Percentiles rank a stretch among this genome's conserved stretches.
Conservation (phyloP, 2,329 filamentous ascomycete species). For the Colletotrichum sp. region DNA sequence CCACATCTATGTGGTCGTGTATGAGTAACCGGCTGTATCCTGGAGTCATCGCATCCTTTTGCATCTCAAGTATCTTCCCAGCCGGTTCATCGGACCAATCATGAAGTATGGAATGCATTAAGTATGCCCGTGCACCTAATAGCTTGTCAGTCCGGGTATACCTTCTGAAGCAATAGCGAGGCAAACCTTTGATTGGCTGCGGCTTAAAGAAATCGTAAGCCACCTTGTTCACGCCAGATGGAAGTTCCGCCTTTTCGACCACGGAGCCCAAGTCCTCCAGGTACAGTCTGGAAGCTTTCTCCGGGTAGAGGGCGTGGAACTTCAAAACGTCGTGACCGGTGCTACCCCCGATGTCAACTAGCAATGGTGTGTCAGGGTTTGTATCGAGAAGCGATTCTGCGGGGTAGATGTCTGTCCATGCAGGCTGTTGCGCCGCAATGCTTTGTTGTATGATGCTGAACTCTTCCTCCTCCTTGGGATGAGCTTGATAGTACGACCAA, state of each 20-base stretch:
- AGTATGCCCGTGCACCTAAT: slow-evolving; percentile 48
- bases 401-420: not conserved
- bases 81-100: slow-evolving; percentile 56
- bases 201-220: slow-evolving; percentile 43
- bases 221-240: not conserved
- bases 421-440: not conserved
- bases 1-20: slow-evolving; percentile 41
- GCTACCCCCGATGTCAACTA: not conserved
- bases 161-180: accelerated
- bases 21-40: slow-evolving; percentile 41
- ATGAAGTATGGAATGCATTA: slow-evolving; percentile 59
- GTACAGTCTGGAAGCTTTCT: not conserved
- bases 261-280: not conserved
- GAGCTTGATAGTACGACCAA: not conserved
- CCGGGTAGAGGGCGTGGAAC: not conserved
- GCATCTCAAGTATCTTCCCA: slow-evolving; percentile 41
- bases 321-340: not conserved
- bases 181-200: slow-evolving; percentile 30
- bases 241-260: not conserved
- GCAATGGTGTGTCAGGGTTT: not conserved
- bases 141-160: accelerated
- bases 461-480: not conserved
- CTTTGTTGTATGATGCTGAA: not conserved
- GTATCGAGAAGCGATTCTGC: not conserved
- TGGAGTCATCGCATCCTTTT: slow-evolving; percentile 48